These are phyloP conservation scores for Botryotinia globosa DNA, from an alignment of 2,329 filamentous ascomycete genomes.

Conservation along the genomic window DNA sequence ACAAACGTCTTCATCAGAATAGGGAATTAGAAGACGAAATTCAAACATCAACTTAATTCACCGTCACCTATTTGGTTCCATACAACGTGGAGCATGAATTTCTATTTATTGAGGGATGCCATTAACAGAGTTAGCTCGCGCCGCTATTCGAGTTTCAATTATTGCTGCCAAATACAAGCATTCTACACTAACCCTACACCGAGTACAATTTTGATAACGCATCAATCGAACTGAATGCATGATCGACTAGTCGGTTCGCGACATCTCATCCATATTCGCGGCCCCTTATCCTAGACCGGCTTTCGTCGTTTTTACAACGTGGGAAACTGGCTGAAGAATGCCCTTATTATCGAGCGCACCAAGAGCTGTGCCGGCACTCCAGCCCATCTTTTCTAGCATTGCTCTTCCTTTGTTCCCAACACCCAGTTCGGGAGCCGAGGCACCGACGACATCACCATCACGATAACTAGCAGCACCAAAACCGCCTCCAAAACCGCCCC, in stretches of 20 bases:
- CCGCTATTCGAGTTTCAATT: not conserved
- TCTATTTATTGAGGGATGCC: not conserved
- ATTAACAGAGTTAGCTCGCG: not conserved
- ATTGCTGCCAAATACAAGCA: no score
- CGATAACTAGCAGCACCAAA: slow-evolving; percentile 57
- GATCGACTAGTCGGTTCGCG: not conserved
- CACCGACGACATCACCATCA: slow-evolving; percentile 87
- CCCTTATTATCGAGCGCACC: slow-evolving; percentile 83
- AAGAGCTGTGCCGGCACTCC: slow-evolving; percentile 81
- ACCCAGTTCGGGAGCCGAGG: slow-evolving; percentile 78
- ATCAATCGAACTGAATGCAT: not conserved
- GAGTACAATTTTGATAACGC: not conserved
- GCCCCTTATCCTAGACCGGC: slow-evolving; percentile 65
- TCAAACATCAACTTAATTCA: slow-evolving; percentile 16
- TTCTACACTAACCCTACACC: not conserved
- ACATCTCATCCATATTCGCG: not conserved
- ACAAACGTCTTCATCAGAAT: slow-evolving; percentile 42
- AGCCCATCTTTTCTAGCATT: slow-evolving; percentile 97
- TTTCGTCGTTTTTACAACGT: slow-evolving; percentile 83
- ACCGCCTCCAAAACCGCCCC: slow-evolving; percentile 37
- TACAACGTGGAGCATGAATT: not conserved
- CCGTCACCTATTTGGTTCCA: not conserved
- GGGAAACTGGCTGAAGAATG: slow-evolving; percentile 79
- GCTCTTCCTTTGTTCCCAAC: slow-evolving; percentile 77
- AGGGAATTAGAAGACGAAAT: slow-evolving; percentile 38